Base-by-base conservation (phyloP, 257 asterid genomes). In the Nyctanthes arbortristis region DNA sequence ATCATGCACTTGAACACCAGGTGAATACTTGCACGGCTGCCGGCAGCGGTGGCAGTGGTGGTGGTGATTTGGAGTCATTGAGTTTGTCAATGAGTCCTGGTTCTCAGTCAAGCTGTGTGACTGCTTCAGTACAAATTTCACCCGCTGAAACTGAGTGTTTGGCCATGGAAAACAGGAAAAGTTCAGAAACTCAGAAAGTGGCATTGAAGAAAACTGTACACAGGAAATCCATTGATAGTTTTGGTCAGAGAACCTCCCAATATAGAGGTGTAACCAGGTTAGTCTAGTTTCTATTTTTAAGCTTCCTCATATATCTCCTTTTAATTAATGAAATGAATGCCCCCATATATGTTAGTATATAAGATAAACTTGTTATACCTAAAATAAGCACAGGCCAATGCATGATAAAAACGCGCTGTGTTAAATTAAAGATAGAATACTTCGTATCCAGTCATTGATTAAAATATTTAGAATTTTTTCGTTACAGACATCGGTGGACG, bases 21-120 rank as follows among this genome's bases (percentile, higher is more conserved):
- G 72, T 70, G 47, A 63, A 35, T 28, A 24, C 55, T 7, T 30
- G 37, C 63, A 32, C 70, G 60, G 80, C 30, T 47, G 75, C 66
- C 18, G 71, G 40, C 16, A 60, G 71, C 13, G 77, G 78, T 34
- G 36, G 73, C 12, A 65, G 78, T 68, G 85, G 80, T 7, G 68
- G 80, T 24, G 74, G 73, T 6, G 85, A 82, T 27, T 63, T 88
- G n/a, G 89, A 92, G 40, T 78, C 90, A 20, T 62, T 90, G 56
- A 84, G 80, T 62, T 68, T 92, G 79, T 90, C 98, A 0, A 92
- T 92, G 97, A 88, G 92, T 71, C 94, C 96, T 27, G 92, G 89
- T 27, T 86, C 96, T 1, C 98, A 92, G 72, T 84, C 96, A 3
- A 87, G 96, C 85, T 84, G 95, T 66, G 81, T 87, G 1, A 83